Base-by-base conservation (phyloP, 148 eudicot genomes). In the Heliamphora exappendiculata region DNA sequence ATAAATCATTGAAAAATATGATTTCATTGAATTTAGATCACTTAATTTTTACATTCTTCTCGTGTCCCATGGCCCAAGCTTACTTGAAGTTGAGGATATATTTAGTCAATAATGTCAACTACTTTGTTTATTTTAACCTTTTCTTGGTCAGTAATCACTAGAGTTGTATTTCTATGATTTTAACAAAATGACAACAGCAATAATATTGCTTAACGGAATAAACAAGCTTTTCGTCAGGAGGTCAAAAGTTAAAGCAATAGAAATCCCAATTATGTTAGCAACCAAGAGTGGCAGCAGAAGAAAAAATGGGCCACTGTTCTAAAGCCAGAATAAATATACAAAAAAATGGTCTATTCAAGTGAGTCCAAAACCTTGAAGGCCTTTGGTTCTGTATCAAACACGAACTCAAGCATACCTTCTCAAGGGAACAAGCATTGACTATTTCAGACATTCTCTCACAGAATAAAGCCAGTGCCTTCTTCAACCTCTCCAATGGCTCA, bases 401-500 rank as follows among this genome's bases (percentile, higher is more conserved):
- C 55, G 20, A 67, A 60, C 10, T 34, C 69, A 24, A 54, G 16
- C 76, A 70, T 84, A 94, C 98, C 96, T 92, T 86, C 70, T 78
- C 60, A 68, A 49, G 66, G n/a, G 87, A 85, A 67, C 82, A 84
- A 31, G 81, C 82, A 73, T 76, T 69, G 10, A 87, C 80, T 45
- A 82, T 77, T 53, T 74, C 77, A 1, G 85, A 79, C 75, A 93
- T 44, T 79, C 94, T 86, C 78, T 93, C 88, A 42, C 85, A 83
- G 80, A 95, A 93, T 67, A 87, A 65, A 31, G 73, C 79, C 63
- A 84, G 82, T 5, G 91, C 91, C 84, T 87, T 88, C 87, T 95
- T 89, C 83, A 95, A 76, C 80, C 89, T 87, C 78, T 83, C 94
- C 75, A 89, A 66, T 19, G 99, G 99, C 89, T 91, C 82, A 79